These are phyloP conservation scores for Nothophoma quercina DNA, from an alignment of 2,329 filamentous ascomycete species.

Conservation along the genomic window DNA sequence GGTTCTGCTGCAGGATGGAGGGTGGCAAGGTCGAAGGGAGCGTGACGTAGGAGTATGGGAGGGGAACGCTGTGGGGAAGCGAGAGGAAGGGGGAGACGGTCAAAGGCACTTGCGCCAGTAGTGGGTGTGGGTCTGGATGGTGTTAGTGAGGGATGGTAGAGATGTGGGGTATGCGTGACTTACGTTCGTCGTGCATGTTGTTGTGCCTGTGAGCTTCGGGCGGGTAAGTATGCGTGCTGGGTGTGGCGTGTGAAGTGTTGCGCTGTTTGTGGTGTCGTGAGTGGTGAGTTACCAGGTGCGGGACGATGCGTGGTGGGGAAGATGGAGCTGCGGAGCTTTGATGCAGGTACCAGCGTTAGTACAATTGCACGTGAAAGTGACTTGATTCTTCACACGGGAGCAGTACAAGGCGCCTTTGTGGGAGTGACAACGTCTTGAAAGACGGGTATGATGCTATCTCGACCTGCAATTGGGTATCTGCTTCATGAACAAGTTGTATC, in stretches of 20 bases:
- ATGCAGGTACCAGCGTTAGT: constrained; percentile 26
- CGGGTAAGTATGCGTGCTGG: background rate
- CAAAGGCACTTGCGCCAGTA: constrained; percentile 90
- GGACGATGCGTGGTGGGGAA: constrained; percentile 18
- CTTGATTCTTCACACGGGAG: too few relatives aligned
- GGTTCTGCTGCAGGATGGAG: constrained; percentile 63
- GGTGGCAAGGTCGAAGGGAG: constrained; percentile 87
- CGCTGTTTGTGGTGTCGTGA: background rate
- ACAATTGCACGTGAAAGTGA: constrained; percentile 8
- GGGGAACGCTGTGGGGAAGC: constrained; percentile 85
- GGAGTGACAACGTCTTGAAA: too few relatives aligned
- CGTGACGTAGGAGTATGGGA: constrained; percentile 94
- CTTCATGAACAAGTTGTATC: background rate
- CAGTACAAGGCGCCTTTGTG: too few relatives aligned
- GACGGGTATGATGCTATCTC: too few relatives aligned
- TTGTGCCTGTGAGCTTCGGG: background rate
- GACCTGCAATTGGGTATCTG: too few relatives aligned
- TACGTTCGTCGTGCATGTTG: constrained; percentile 18
- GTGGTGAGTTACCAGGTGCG: constrained; percentile 8
- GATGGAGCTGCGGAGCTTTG: constrained; percentile 16
- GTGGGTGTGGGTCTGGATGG: constrained; percentile 71
- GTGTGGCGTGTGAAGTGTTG: background rate
- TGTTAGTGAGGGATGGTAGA: constrained; percentile 12
- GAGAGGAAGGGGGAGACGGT: constrained; percentile 94
- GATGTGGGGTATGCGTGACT: background rate